Conservation (phyloP, 192 early-diverging fungal species). For the Rhizoclosmatium globosum region DNA sequence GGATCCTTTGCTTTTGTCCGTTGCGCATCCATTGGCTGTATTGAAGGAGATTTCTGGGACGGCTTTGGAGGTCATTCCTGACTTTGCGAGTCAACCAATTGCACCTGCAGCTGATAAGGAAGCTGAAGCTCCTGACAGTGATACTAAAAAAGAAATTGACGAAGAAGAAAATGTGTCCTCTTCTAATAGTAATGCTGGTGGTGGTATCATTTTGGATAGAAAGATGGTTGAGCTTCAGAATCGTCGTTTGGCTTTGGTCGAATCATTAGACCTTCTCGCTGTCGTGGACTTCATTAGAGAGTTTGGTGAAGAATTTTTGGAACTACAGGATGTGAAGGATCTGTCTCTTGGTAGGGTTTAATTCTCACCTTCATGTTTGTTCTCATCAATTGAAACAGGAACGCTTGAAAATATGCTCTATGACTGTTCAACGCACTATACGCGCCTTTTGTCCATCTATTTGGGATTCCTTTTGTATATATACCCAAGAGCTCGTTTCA, state of each 20-base stretch:
- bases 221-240: conserved; percentile 5
- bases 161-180: neutral
- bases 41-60: neutral
- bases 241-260: conserved; percentile 16
- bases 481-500: conserved; percentile 4
- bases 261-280: conserved; percentile 31
- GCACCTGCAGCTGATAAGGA: neutral
- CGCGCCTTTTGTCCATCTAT: conserved; percentile 15
- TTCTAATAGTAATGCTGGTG: neutral
- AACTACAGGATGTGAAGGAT: neutral
- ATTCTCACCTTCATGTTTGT: neutral
- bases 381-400: neutral
- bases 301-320: conserved; percentile 27
- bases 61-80: conserved; percentile 26
- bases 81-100: conserved; percentile 1
- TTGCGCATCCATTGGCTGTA: conserved; percentile 16
- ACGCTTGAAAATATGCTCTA: conserved; percentile 17
- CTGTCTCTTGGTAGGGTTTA: conserved; percentile 19
- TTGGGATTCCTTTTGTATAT: neutral
- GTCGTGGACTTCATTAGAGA: conserved; percentile 32
- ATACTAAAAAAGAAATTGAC: neutral
- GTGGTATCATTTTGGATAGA: conserved; percentile 11
- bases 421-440: neutral
- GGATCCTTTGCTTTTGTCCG: conserved; percentile 17
- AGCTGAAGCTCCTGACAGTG: neutral